phyloP scores from a whole-genome alignment of 768 basidiomycete species.

The Mycena chlorophos region DNA sequence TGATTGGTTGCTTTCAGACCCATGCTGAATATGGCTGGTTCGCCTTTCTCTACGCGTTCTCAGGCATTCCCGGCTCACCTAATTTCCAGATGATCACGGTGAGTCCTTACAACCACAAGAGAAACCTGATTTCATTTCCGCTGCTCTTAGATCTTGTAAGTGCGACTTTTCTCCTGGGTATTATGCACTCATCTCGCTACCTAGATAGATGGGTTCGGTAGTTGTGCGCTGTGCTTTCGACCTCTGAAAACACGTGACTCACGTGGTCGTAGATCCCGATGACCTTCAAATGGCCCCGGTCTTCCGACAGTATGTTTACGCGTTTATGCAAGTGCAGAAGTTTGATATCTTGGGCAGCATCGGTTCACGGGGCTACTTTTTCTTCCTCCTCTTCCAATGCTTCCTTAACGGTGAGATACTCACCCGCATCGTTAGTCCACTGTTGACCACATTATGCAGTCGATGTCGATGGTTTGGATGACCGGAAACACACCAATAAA shows the following conservation, averaged over 20 bases:
- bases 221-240: conserved; percentile 51
- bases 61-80: neutral
- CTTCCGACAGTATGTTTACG: conserved; percentile 57
- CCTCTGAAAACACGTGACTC: neutral
- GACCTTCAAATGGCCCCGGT: conserved; percentile 72
- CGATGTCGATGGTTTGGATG: conserved; percentile 72
- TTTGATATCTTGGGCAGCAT: conserved; percentile 48
- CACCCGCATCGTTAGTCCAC: conserved; percentile 1
- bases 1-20: conserved; percentile 7
- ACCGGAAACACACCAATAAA: conserved; percentile 61
- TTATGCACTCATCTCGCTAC: conserved; percentile 1
- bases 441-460: conserved; percentile 38
- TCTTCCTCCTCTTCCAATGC: conserved; percentile 92
- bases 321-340: neutral
- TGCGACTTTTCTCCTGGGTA: conserved; percentile 1
- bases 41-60: conserved; percentile 26
- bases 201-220: conserved; percentile 82
- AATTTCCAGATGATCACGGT: conserved; percentile 81
- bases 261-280: conserved; percentile 64
- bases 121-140: conserved; percentile 1
- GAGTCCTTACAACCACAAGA: conserved; percentile 2
- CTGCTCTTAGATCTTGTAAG: conserved; percentile 45
- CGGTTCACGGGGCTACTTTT: conserved; percentile 85
- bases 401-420: conserved; percentile 69
- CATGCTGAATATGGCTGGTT: conserved; percentile 86